Conservation (phyloP, 805 yeast genomes). For the Candida railenensis region DNA sequence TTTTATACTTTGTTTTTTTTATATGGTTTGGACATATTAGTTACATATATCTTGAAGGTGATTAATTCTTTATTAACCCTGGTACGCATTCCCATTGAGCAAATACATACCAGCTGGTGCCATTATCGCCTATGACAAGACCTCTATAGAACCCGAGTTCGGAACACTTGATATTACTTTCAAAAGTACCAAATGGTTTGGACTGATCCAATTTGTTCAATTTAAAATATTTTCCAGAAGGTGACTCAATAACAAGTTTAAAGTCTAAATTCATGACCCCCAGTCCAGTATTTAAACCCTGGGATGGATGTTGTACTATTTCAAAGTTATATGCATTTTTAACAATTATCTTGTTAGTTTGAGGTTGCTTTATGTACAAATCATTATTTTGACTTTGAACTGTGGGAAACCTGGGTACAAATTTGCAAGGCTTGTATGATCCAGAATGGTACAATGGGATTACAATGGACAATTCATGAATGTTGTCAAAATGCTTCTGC, state of each 20-base stretch:
- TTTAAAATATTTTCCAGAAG: slow-evolving; percentile 74
- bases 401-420: slow-evolving; percentile 72
- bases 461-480: slow-evolving; percentile 69
- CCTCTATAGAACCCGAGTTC: slow-evolving; percentile 86
- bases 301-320: slow-evolving; percentile 61
- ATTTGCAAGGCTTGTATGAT: slow-evolving; percentile 56
- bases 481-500: slow-evolving; percentile 54
- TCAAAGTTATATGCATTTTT: slow-evolving; percentile 66
- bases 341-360: slow-evolving; percentile 56
- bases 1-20: too few species aligned
- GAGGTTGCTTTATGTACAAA: slow-evolving; percentile 83
- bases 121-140: slow-evolving; percentile 73
- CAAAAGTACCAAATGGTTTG: slow-evolving; percentile 56
- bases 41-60: neutral
- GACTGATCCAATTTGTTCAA: slow-evolving; percentile 50
- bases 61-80: slow-evolving; percentile 8
- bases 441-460: slow-evolving; percentile 78
- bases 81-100: slow-evolving; percentile 81
- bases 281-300: slow-evolving; percentile 40
- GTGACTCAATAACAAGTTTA: slow-evolving; percentile 74
- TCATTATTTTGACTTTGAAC: slow-evolving; percentile 70
- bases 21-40: neutral
- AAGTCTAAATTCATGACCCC: slow-evolving; percentile 41
- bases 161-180: slow-evolving; percentile 54
- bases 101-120: slow-evolving; percentile 80